These are phyloP conservation scores for Primulina tabacum DNA, from an alignment of 257 asterid genomes.

Conservation along the genomic window DNA sequence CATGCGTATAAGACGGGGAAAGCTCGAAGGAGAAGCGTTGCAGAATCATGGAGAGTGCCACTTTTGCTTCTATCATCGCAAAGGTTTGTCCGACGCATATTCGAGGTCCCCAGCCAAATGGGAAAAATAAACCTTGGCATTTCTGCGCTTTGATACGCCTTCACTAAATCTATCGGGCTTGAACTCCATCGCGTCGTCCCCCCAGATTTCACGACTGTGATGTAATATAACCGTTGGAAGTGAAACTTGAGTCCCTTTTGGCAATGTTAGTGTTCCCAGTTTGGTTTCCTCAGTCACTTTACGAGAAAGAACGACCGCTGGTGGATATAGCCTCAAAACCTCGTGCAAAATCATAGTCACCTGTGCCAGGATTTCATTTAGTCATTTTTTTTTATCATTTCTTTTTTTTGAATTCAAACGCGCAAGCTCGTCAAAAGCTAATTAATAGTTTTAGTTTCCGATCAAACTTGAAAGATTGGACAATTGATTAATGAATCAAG, in stretches of 20 bases:
- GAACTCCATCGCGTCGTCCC: conserved; percentile 17
- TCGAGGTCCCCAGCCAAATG: conserved; percentile 25
- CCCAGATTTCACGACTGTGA: conserved; percentile 16
- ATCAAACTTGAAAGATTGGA: too few relatives aligned
- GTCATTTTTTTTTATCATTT: too few relatives aligned
- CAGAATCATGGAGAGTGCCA: background rate
- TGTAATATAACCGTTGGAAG: background rate
- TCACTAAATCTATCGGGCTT: conserved; percentile 19
- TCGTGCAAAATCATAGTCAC: background rate
- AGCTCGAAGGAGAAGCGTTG: background rate
- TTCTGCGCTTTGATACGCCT: conserved; percentile 12
- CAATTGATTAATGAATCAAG: background rate
- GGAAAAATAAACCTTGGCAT: background rate
- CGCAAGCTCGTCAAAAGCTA: too few relatives aligned
- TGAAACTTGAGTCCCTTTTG: background rate
- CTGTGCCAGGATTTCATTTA: background rate
- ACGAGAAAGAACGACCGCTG: background rate
- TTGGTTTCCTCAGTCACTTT: background rate
- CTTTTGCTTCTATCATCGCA: background rate
- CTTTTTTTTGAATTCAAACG: too few relatives aligned
- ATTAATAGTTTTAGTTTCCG: too few relatives aligned
- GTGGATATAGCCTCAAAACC: conserved; percentile 20
- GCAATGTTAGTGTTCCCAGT: conserved; percentile 13
- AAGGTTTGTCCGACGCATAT: conserved; percentile 6
- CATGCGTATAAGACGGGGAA: background rate